Conservation (phyloP, 2,329 filamentous ascomycete species). For the Colletotrichum nymphaeae region DNA sequence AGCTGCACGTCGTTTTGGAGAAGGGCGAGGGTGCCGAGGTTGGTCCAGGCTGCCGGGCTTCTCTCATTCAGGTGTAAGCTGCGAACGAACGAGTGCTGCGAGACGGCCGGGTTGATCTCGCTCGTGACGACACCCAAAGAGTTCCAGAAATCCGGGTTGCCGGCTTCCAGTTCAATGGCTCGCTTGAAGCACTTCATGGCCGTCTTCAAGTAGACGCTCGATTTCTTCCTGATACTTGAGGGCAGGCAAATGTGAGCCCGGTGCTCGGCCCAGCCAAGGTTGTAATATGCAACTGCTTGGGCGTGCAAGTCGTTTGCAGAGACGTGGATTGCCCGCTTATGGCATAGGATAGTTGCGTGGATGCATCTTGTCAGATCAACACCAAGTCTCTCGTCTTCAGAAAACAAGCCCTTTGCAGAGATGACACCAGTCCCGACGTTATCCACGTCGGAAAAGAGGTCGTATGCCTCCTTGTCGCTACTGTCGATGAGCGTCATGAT, state of each 20-base stretch:
- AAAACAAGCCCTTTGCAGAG: slow-evolving; percentile 55
- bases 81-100: slow-evolving; percentile 92
- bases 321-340: slow-evolving; percentile 85
- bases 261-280: slow-evolving; percentile 94
- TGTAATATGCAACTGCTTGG: slow-evolving; percentile 96
- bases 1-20: slow-evolving; percentile 85
- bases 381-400: slow-evolving; percentile 59
- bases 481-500: slow-evolving; percentile 70
- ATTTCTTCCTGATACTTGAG: slow-evolving; percentile 63
- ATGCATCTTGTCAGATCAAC: slow-evolving; percentile 69
- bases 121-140: slow-evolving; percentile 92
- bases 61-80: slow-evolving; percentile 94
- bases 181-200: slow-evolving; percentile 93
- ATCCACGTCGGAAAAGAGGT: slow-evolving; percentile 77
- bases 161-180: slow-evolving; percentile 93
- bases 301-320: slow-evolving; percentile 82
- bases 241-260: slow-evolving; percentile 78
- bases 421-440: slow-evolving; percentile 61
- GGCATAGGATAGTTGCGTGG: slow-evolving; percentile 81
- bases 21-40: slow-evolving; percentile 87
- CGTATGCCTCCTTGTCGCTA: slow-evolving; percentile 65
- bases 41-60: slow-evolving; percentile 88
- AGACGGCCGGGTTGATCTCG: slow-evolving; percentile 84
- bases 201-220: slow-evolving; percentile 79
- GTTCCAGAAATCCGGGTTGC: slow-evolving; percentile 98